phyloP scores from a whole-genome alignment of 1,139 yeast genomes.

The Saccharomyces hybrid region DNA sequence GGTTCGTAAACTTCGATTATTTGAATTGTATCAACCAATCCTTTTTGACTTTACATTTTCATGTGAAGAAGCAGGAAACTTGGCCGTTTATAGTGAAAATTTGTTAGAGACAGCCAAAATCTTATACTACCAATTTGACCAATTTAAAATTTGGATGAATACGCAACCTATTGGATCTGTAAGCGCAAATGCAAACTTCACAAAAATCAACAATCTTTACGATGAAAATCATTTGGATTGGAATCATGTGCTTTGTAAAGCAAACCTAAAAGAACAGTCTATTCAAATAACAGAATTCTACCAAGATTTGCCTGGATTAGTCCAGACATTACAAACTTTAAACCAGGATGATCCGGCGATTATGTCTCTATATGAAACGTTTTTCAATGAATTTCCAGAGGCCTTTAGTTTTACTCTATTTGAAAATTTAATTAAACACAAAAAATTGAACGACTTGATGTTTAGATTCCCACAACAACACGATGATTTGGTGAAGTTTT shows the following conservation, averaged over 20 bases:
- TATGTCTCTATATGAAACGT: slow-evolving; percentile 39
- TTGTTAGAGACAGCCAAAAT: slow-evolving; percentile 31
- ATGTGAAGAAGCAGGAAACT: slow-evolving; percentile 3
- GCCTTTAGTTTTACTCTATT: slow-evolving; percentile 63
- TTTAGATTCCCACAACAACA: slow-evolving; percentile 51
- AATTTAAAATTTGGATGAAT: slow-evolving; percentile 30
- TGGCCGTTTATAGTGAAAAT: slow-evolving; percentile 5
- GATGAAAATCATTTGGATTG: slow-evolving; percentile 36
- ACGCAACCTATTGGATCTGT: slow-evolving; percentile 10
- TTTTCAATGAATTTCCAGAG: slow-evolving; percentile 57
- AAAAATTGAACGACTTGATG: slow-evolving; percentile 49
- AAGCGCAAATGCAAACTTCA: slow-evolving; percentile 5
- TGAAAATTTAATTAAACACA: slow-evolving; percentile 48
- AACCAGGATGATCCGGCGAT: slow-evolving; percentile 39
- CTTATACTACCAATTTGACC: slow-evolving; percentile 33
- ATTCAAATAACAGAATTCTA: slow-evolving; percentile 60
- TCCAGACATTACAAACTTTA: slow-evolving; percentile 49
- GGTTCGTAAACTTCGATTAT: slow-evolving; percentile 30
- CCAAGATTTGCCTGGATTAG: slow-evolving; percentile 58
- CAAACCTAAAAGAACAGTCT: slow-evolving; percentile 47
- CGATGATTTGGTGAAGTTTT: slow-evolving; percentile 45
- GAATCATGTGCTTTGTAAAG: slow-evolving; percentile 47
- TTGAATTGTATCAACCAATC: slow-evolving; percentile 26
- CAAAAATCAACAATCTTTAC: slow-evolving; percentile 19
- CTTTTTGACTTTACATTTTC: slow-evolving; percentile 27